Evolutionary conservation across 2,329 filamentous ascomycete genomes (phyloP).

Genomic region (Cytospora mali): DNA sequence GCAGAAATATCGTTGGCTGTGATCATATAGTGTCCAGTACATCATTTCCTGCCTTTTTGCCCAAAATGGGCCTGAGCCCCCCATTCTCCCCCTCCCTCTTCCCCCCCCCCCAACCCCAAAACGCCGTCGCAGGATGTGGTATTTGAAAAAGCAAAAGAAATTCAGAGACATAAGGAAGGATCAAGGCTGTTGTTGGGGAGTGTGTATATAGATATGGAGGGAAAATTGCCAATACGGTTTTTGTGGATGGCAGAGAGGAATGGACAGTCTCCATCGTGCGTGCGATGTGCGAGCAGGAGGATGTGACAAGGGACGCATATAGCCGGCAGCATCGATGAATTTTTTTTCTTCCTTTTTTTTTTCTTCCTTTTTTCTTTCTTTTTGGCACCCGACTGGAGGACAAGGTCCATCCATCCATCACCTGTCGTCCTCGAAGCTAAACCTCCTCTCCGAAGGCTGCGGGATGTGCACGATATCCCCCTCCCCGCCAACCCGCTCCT

Average conservation of each 20-base stretch:
- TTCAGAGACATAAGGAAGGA: background rate
- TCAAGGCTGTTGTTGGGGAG: background rate
- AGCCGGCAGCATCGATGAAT: too few species aligned
- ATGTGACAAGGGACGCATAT: too few species aligned
- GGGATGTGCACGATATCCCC: conserved; percentile 54
- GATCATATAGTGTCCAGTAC: background rate
- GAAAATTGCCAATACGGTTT: background rate
- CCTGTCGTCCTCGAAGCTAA: conserved; percentile 51
- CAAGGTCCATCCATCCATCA: background rate
- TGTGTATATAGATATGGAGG: background rate
- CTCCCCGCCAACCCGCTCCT: conserved; percentile 47
- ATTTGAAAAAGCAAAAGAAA: background rate
- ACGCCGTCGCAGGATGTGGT: conserved; percentile 18
- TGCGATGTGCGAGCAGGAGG: too few species aligned
- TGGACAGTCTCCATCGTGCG: too few species aligned
- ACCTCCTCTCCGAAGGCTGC: conserved; percentile 51
- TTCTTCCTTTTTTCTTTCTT: too few species aligned
- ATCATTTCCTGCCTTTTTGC: background rate
- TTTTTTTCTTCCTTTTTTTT: background rate
- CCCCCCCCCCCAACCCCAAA: background rate
- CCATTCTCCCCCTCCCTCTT: too few species aligned
- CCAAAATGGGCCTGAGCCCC: background rate
- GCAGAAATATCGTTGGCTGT: conserved; percentile 4
- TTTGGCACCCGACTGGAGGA: background rate
- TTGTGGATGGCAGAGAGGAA: background rate